Evolutionary conservation across 345 rosid genomes (phyloP), one percentile per base, ranked within the genome.

Genomic region (Syzygium aromaticum): DNA sequence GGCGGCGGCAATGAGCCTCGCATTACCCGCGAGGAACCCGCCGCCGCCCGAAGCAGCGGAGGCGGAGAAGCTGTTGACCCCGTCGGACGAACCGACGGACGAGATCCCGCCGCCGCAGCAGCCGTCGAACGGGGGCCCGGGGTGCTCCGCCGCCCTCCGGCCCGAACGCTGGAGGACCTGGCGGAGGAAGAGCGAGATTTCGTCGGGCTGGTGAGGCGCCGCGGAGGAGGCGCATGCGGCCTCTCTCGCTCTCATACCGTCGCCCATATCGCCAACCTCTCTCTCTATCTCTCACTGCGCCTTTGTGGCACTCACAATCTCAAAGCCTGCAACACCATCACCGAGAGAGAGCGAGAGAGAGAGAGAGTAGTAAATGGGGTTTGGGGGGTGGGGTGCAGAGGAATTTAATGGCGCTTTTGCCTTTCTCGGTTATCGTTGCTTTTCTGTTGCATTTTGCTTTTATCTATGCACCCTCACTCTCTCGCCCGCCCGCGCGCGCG

Each of bases 151-250:
- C 61, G 77, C 86, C 87, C 78, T 89, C 67, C 78, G 89, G 89
- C 91, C 86, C 85, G 98, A 94, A 84, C 91, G 94, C 85, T 89
- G 92, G 15, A 94, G 89, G 90, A 95, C 90, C 84, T 95, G 98
- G 51, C 91, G 93, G 84, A 96, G 94, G 86, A 95, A 89, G 89
- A 86, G 87, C 30, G 98, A 94, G 87, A 95, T 91, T 13, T 96
- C 96, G 88, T 95, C 94, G 22, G 94, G 90, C 59, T 92, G 57
- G 85, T 85, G 88, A 88, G 91, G 30, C 61, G 85, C 85, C 83
- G 89, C 86, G 9, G 84, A 63, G 17, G 92, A 88, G 23, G 92
- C 88, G 82, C 80, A 73, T 23, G 80, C 33, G 49, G 80, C 49
- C 21, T 73, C 80, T 40, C 49, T 11, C 80, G 38, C 80, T 40